Evolutionary conservation across 331 rosid genomes (phyloP), one percentile per base, ranked within the genome.

Genomic region (Malus hybrid): DNA sequence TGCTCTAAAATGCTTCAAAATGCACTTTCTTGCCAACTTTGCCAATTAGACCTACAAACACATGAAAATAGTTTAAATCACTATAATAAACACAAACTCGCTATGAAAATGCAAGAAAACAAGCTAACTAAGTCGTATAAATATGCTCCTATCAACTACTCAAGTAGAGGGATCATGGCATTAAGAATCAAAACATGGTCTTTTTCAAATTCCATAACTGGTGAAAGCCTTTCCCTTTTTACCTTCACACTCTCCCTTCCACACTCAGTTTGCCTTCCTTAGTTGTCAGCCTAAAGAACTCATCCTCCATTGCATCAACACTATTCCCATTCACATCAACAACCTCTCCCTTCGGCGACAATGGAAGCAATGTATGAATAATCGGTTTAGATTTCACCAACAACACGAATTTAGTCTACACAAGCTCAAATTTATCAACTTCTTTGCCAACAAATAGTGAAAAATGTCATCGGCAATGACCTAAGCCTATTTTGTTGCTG

Each of bases 131-230:
- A 22, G 22, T 22, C 22, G 22, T 22, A 22, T 22, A 22, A 22
- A 22, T 22, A 22, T 22, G 22, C 22, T 22, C 22, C 22, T 22
- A 22, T 22, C 22, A 36, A 36, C 91, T 83, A 54, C 89, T 93
- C 84, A 93, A 71, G 77, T 93, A 93, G 44, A 93, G 83, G 96
- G 91, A 93, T 77, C 95, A 93, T 86, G 10, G 91, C 98, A 85
- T 93, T 93, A 70, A 90, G 84, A 80, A 93, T 93, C 87, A 86
- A 88, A 83, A 80, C 93, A 10, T 95, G 98, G 56, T 93, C 91
- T 71, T 93, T 96, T 54, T 93, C 96, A 50, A 90, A 93, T 77
- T 87, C 75, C 90, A 93, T 72, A 75, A 89, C 46, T 0, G 95
- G 95, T 1, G 83, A 76, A 22, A 75, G 60, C 69, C 69, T 87